These are phyloP conservation scores for Talaromyces marneffei DNA, from an alignment of 2,329 filamentous ascomycete genomes.

Conservation along the genomic window DNA sequence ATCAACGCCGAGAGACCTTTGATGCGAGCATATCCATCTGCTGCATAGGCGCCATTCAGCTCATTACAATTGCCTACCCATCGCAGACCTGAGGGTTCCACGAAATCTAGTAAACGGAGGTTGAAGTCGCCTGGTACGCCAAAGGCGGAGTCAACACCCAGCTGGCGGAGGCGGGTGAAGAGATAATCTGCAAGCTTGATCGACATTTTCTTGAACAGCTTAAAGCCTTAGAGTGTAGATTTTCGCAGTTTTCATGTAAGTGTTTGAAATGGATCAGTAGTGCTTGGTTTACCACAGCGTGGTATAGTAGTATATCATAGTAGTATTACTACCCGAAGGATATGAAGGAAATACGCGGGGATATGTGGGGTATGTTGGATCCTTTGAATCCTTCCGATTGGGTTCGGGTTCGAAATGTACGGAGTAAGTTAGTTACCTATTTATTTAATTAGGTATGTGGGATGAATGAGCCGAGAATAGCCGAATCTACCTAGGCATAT, in stretches of 20 bases:
- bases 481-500: not conserved
- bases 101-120: not conserved
- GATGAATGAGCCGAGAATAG: not conserved
- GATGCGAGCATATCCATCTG: slow-evolving; percentile 16
- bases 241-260: not conserved
- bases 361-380: not conserved
- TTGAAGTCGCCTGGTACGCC: slow-evolving; percentile 14
- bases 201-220: not conserved
- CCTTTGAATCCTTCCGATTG: not conserved
- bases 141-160: slow-evolving; percentile 9
- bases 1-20: slow-evolving; percentile 18
- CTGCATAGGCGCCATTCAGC: slow-evolving; percentile 19
- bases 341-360: not conserved
- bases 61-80: slow-evolving; percentile 20
- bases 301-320: no score
- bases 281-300: no score
- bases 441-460: no score
- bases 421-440: no score
- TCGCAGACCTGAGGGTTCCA: not conserved
- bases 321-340: no score
- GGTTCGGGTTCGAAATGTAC: no score
- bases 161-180: slow-evolving; percentile 8
- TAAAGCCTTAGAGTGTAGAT: not conserved
- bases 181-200: slow-evolving; percentile 11
- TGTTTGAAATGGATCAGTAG: not conserved